Evolutionary conservation across 2,329 filamentous ascomycete species (phyloP), one percentile per base, ranked within the genome.

Genomic region (Fusarium guadeloupense): DNA sequence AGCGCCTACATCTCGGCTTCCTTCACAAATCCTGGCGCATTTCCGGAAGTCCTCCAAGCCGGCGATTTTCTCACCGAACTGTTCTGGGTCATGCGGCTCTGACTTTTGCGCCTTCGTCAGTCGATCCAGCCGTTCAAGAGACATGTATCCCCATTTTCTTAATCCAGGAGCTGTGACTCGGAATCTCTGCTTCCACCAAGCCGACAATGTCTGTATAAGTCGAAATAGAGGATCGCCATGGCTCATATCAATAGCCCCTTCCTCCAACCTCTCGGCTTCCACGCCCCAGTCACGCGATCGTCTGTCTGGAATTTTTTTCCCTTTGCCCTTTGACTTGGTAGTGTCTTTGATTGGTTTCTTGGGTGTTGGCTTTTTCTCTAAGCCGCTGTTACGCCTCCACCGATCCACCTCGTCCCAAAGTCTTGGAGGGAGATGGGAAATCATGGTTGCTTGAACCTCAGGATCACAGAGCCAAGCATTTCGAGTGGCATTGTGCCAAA

Each of bases 151-250:
- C 71, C 86, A 83, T 77, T 98, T 99, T n/a, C 93, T 85, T 19
- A 98, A 71, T 0, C 91, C 92, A 0, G 93, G 92, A 0, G 89
- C 84, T 1, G 87, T 92, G 37, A 95, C 82, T 2, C 81, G 84
- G 74, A 96, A 99, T 28, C 88, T 83, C 68, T 93, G 90, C 72
- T 89, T 93, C 95, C 95, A 99, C 81, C 92, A 97, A 2, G 88
- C 84, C 9, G 89, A 82, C n/a, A 99, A 77, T 4, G 86, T 81
- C 68, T 89, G 90, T 69, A 98, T 81, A 5, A 98, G 79, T 19
- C 88, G 82, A 47, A 94, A 84, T 6, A 96, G 76, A 1, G 93
- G 93, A 73, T 97, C 93, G 0, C 92, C 92, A 35, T 87, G 85
- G 72, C 91, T 95, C 80, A 94, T 84, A 68, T 97, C 90, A 5